Base-by-base conservation (phyloP, 2,329 filamentous ascomycete species). In the Pseudohalonectria lignicola region DNA sequence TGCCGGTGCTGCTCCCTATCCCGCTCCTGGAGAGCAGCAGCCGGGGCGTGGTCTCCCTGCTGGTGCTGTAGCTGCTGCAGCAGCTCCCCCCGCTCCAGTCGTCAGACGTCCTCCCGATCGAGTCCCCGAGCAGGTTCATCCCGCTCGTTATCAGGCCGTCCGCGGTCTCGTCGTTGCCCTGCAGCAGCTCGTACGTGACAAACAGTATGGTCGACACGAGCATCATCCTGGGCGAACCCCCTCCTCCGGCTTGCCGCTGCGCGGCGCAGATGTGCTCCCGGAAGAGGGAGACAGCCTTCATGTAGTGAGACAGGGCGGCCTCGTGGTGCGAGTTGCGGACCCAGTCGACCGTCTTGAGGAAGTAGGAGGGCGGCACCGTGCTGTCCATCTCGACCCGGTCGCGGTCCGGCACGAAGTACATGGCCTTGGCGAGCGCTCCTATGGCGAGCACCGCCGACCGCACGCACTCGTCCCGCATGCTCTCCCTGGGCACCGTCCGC, bases 111-210 rank as follows among this genome's bases (percentile, higher is more conserved):
- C 19, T 19, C 19, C 16, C 10, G 11, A 36, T 13, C 9, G 12
- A 18, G 68, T 36, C 17, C 38, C 44, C 36, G 5, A 46, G 36
- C 7, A 42, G 32, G 2, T 30, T 32, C 16, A 38, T 40, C 11
- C 43, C 44, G 9, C 41, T 42, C 1, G 31, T 28, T 31, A 45
- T 39, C 9, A 47, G 26, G 4, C 31, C 37, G 36, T 46, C 44
- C 3, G 42, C 40, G 0, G 37, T 25, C 17, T 40, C 36, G 23
- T 37, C 39, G 25, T 48, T 47, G 29, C 45, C 45, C 15, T 47
- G 45, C 5, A 48, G 30, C 8, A 48, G 42, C 35, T 48, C 46
- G 19, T 43, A 48, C 3, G 43, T 43, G 8, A 47, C 39, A 1
- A 48, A 43, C 11, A 48, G 31, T 31, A 48, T 13, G 3, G 46